Conservation (phyloP, 2,329 filamentous ascomycete species). For the Tolypocladium amazonense region DNA sequence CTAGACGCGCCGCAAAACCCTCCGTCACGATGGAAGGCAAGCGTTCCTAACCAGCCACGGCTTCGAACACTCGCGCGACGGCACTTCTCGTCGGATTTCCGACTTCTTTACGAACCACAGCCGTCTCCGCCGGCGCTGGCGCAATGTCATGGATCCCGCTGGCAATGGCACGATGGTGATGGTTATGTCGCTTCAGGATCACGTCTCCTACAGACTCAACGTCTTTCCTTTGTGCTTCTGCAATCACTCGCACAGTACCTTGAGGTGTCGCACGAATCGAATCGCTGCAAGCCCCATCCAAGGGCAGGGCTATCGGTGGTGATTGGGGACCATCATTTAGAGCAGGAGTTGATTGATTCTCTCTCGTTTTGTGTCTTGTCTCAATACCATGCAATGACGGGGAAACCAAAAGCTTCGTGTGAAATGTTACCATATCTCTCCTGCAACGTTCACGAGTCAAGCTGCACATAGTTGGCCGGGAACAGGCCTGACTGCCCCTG, state of each 20-base stretch:
- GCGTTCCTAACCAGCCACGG: background rate
- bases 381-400: background rate
- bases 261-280: background rate
- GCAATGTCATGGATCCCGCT: background rate
- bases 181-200: background rate
- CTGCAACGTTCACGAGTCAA: slow-evolving; percentile 26
- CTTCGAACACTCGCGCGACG: background rate
- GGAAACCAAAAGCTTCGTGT: background rate
- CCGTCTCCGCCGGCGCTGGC: background rate
- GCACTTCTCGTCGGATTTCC: background rate
- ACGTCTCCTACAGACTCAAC: background rate
- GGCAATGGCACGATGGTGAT: background rate
- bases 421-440: background rate
- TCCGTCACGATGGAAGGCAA: background rate
- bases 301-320: background rate
- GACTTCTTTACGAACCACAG: background rate
- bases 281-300: background rate
- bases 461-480: slow-evolving; percentile 60
- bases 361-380: background rate
- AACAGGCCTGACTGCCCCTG: slow-evolving; percentile 75
- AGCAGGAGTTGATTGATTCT: slow-evolving; percentile 1
- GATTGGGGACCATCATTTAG: background rate
- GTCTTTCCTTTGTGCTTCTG: background rate
- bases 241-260: background rate
- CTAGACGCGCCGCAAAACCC: slow-evolving; percentile 9